A percentile compares a stretch with the other conserved stretches of the same genome.
These are phyloP conservation scores for Boletus holoroseus DNA, from an alignment of 1,284 basidiomycete genomes.

Conservation along the genomic window DNA sequence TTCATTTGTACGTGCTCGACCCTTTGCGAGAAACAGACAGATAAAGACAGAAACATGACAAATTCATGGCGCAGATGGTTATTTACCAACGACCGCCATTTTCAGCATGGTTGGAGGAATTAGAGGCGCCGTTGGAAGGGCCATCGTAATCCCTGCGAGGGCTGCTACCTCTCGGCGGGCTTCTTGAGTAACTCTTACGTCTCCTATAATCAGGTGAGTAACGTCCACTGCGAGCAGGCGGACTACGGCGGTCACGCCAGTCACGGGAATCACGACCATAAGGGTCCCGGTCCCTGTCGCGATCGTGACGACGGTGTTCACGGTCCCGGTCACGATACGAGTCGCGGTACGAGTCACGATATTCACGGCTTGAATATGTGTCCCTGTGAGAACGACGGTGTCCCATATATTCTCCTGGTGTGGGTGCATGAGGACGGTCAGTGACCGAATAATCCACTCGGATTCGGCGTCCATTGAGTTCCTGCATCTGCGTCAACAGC, in stretches of 20 bases:
- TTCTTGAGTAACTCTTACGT: constrained; percentile 71
- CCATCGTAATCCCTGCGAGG: constrained; percentile 55
- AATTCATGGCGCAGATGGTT: constrained; percentile 10
- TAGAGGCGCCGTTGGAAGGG: constrained; percentile 33
- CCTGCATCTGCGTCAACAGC: constrained; percentile 41
- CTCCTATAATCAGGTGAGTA: constrained; percentile 71
- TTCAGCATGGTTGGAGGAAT: constrained; percentile 31
- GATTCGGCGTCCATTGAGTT: constrained; percentile 91
- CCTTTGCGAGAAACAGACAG: constrained; percentile 30
- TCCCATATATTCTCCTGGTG: constrained; percentile 97
- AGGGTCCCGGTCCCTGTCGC: constrained; percentile 52
- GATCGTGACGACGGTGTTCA: constrained; percentile 46
- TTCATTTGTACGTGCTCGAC: constrained; percentile 33
- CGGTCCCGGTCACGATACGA: constrained; percentile 47
- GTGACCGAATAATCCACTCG: constrained; percentile 98
- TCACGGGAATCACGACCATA: constrained; percentile 53
- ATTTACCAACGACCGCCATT: constrained; percentile 46
- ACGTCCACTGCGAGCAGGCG: constrained; percentile 54
- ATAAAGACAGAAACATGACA: constrained; percentile 25
- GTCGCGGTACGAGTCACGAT: constrained; percentile 49
- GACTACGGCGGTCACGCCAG: constrained; percentile 63
- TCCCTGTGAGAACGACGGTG: constrained; percentile 69
- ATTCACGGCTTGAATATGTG: constrained; percentile 41
- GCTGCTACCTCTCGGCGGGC: constrained; percentile 72
- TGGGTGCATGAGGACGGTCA: constrained; percentile 87